Conservation (phyloP, 225 moss, liverwort and hornwort species). For the Neckera pumila region DNA sequence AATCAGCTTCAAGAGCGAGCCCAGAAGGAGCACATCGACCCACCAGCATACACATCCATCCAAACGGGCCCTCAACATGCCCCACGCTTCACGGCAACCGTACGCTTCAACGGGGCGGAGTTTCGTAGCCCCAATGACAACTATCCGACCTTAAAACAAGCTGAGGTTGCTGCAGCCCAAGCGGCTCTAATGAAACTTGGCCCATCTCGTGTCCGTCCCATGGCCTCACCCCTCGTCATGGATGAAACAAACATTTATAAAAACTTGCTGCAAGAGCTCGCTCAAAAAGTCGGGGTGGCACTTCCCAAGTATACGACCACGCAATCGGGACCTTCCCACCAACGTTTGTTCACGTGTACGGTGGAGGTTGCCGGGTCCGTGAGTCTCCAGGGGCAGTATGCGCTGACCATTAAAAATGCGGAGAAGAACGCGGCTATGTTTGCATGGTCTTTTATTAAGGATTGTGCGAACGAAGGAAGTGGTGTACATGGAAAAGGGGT, state of each 20-base stretch:
- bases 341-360: slow-evolving; percentile 56
- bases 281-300: slow-evolving; percentile 59
- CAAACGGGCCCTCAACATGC: slow-evolving; percentile 71
- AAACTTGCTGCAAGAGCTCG: slow-evolving; percentile 70
- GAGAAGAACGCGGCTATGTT: slow-evolving; percentile 86
- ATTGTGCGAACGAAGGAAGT: neutral
- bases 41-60: slow-evolving; percentile 69
- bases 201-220: slow-evolving; percentile 15
- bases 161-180: slow-evolving; percentile 67
- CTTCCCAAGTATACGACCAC: slow-evolving; percentile 58
- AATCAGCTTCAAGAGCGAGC: slow-evolving; percentile 98
- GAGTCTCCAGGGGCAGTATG: slow-evolving; percentile 55
- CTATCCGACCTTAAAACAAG: slow-evolving; percentile 65
- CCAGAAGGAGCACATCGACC: slow-evolving; percentile 74
- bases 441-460: slow-evolving; percentile 60
- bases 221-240: slow-evolving; percentile 43
- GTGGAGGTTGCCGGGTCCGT: slow-evolving; percentile 39
- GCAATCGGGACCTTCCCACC: slow-evolving; percentile 64
- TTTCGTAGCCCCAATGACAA: slow-evolving; percentile 58
- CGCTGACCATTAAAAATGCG: slow-evolving; percentile 59
- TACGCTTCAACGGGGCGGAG: slow-evolving; percentile 73
- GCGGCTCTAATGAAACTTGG: slow-evolving; percentile 47
- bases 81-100: slow-evolving; percentile 66
- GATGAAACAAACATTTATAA: slow-evolving; percentile 68
- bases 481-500: neutral